phyloP scores from a whole-genome alignment of 179 eudicot genomes.

The Dionaea muscipula region DNA sequence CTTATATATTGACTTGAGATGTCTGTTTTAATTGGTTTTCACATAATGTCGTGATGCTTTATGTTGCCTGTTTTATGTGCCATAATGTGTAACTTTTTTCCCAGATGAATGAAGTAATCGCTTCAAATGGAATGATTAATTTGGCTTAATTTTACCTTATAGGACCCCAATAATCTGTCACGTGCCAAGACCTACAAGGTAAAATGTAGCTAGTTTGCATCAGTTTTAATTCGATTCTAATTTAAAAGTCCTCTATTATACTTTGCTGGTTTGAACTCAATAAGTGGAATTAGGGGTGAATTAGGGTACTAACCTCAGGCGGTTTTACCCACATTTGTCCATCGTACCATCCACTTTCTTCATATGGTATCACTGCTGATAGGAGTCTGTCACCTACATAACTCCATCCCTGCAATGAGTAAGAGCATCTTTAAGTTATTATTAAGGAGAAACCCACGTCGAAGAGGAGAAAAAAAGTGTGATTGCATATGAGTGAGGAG shows the following conservation, averaged over 20 bases:
- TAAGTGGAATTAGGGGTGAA: not conserved
- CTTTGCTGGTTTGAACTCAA: not conserved
- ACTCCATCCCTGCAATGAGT: slow-evolving; percentile 77
- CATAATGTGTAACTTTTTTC: not conserved
- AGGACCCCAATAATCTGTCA: slow-evolving; percentile 82
- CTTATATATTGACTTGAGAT: not conserved
- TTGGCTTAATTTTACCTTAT: slow-evolving; percentile 44
- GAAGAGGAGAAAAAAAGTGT: no score
- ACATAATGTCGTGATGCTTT: not conserved
- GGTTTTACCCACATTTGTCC: slow-evolving; percentile 99
- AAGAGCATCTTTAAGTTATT: no score
- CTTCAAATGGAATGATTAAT: not conserved
- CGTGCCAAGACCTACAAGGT: slow-evolving; percentile 78
- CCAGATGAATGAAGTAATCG: not conserved
- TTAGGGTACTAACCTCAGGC: slow-evolving; percentile 59
- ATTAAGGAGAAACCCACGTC: no score
- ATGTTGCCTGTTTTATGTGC: not conserved
- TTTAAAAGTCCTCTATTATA: not conserved
- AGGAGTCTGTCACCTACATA: slow-evolving; percentile 87
- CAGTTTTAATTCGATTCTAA: not conserved
- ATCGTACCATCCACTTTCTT: slow-evolving; percentile 96
- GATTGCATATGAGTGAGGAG: no score
- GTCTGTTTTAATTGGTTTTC: not conserved
- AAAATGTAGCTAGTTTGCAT: not conserved
- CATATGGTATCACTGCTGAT: slow-evolving; percentile 93